These are phyloP conservation scores for Tetracladium setigerum DNA, from an alignment of 495 filamentous ascomycete genomes.

Conservation along the genomic window DNA sequence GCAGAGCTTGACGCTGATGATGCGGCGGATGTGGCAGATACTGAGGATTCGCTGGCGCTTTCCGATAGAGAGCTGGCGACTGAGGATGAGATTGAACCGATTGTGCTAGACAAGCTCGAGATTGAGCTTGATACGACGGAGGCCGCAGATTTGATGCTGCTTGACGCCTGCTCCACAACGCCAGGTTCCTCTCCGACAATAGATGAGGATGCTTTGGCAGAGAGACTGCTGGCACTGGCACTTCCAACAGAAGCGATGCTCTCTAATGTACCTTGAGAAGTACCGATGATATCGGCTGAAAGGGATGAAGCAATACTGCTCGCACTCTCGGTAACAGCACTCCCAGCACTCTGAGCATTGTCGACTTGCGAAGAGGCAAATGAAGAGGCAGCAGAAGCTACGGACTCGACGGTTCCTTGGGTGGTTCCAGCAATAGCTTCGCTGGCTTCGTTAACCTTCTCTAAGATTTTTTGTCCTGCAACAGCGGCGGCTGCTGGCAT, in stretches of 20 bases:
- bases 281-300: conserved; percentile 25
- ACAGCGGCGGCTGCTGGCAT: conserved; percentile 38
- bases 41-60: conserved; percentile 5
- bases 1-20: conserved; percentile 16
- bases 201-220: conserved; percentile 15
- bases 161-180: conserved; percentile 20
- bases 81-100: conserved; percentile 23
- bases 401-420: conserved; percentile 29
- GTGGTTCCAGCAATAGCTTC: conserved; percentile 30
- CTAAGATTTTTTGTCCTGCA: conserved; percentile 34
- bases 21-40: conserved; percentile 11
- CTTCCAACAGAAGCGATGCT: conserved; percentile 25
- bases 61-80: conserved; percentile 23
- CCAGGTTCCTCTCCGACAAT: conserved; percentile 23
- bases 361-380: conserved; percentile 22
- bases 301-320: conserved; percentile 28
- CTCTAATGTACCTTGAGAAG: conserved; percentile 23
- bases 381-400: conserved; percentile 28
- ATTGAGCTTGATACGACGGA: conserved; percentile 20
- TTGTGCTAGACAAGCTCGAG: conserved; percentile 19
- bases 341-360: conserved; percentile 2
- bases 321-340: conserved; percentile 13
- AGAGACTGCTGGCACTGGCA: conserved; percentile 17
- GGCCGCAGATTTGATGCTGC: conserved; percentile 16
- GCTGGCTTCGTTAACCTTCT: conserved; percentile 26